Percentiles rank a stretch among this genome's conserved stretches.
Conservation (phyloP, 106 monocot species). For the Dendrobium nobile region DNA sequence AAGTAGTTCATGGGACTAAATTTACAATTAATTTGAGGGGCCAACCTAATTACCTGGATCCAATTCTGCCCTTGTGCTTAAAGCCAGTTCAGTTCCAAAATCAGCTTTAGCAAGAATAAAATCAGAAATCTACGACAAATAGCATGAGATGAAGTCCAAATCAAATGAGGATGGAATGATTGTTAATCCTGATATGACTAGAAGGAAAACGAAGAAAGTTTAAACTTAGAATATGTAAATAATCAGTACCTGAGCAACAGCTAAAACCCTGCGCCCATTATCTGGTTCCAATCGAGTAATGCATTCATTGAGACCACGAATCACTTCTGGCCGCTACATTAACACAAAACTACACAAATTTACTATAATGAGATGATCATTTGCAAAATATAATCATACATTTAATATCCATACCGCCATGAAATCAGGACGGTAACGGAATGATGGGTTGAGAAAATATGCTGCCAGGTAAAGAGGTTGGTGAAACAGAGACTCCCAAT, state of each 20-base stretch:
- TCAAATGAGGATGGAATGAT: not conserved
- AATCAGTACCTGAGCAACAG: constrained; percentile 30
- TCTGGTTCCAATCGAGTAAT: constrained; percentile 46
- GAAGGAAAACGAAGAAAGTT: not conserved
- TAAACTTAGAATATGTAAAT: not conserved
- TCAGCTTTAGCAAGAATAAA: constrained; percentile 57
- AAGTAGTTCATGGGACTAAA: no score
- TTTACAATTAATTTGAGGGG: no score
- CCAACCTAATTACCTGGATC: constrained; percentile 33
- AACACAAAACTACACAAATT: constrained; percentile 6
- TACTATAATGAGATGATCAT: not conserved
- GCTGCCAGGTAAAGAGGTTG: constrained; percentile 56
- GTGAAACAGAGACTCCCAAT: constrained; percentile 24
- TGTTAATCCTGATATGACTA: no score
- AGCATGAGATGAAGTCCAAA: not conserved
- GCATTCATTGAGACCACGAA: constrained; percentile 57
- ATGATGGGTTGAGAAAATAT: constrained; percentile 54
- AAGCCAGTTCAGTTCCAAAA: constrained; percentile 60
- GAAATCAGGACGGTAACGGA: constrained; percentile 44
- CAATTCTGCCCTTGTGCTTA: constrained; percentile 44
- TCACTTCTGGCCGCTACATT: constrained; percentile 46
- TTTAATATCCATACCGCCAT: constrained; percentile 24
- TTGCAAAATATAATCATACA: not conserved
- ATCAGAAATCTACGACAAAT: constrained; percentile 40
- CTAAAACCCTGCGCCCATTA: constrained; percentile 37